Conservation (phyloP, 768 basidiomycete genomes). For the Panaeolus papilionaceus region DNA sequence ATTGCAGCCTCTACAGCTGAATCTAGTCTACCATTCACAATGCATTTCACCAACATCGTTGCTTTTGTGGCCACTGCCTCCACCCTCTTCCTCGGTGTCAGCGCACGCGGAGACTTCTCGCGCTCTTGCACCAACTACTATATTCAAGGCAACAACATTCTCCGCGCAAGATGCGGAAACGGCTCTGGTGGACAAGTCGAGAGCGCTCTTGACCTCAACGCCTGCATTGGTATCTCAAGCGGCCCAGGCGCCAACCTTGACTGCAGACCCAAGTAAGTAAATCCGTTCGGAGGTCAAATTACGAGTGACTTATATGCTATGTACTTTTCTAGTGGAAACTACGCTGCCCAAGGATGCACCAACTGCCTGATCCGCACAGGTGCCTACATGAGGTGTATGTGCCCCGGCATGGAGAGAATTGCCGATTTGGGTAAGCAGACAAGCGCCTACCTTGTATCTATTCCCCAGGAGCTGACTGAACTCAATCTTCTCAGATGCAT, state of each 20-base stretch:
- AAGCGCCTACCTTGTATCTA: neutral
- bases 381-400: slow-evolving; percentile 16
- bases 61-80: neutral
- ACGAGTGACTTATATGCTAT: neutral
- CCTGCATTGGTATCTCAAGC: slow-evolving; percentile 16
- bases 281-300: neutral
- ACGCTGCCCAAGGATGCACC: slow-evolving; percentile 15
- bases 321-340: slow-evolving; percentile 11
- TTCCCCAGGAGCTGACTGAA: neutral
- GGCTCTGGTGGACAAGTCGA: neutral
- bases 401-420: slow-evolving; percentile 16
- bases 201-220: slow-evolving; percentile 18
- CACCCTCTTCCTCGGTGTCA: neutral
- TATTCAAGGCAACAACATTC: slow-evolving; percentile 14
- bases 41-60: neutral
- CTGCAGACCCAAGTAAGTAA: slow-evolving; percentile 15
- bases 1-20: neutral
- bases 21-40: neutral
- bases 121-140: slow-evolving; percentile 14
- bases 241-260: slow-evolving; percentile 5
- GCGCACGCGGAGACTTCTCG: slow-evolving; percentile 10
- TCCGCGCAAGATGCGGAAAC: slow-evolving; percentile 12
- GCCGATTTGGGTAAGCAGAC: slow-evolving; percentile 13
- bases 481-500: neutral
- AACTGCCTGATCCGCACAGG: slow-evolving; percentile 17